Evolutionary conservation across 2,329 filamentous ascomycete species (phyloP).

Genomic region (Passalora sequoiae): DNA sequence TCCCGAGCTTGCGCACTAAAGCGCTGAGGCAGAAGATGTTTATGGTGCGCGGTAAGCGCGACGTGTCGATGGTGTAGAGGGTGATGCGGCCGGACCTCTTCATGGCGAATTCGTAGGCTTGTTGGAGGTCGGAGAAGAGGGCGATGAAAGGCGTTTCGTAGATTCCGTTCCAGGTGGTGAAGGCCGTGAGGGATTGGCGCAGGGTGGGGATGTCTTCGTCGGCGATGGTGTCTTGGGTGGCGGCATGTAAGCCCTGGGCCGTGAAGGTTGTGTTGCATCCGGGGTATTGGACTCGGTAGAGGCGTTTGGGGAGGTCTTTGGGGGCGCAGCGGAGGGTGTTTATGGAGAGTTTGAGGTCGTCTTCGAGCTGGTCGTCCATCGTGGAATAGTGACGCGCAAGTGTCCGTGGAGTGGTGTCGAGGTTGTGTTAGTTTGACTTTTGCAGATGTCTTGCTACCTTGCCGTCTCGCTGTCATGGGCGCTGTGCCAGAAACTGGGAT

Average conservation of each 20-base stretch:
- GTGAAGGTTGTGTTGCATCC: conserved; percentile 2
- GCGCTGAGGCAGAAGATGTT: not conserved
- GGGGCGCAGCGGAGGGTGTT: not conserved
- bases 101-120: conserved; percentile 1
- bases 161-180: not conserved
- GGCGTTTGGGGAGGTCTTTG: not conserved
- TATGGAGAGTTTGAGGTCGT: not conserved
- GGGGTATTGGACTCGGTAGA: conserved; percentile 5
- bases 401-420: not conserved
- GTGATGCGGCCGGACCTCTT: not conserved
- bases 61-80: not conserved
- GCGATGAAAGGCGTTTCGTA: conserved; percentile 2
- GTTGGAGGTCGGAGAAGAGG: conserved; percentile 2
- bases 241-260: conserved; percentile 1
- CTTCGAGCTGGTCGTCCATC: not conserved
- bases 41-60: not conserved
- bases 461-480: too few relatives aligned
- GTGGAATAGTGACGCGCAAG: not conserved
- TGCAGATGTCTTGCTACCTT: not conserved
- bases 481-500: too few relatives aligned
- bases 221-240: not conserved
- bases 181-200: conserved; percentile 1
- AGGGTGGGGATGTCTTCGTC: conserved; percentile 1
- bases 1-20: not conserved
- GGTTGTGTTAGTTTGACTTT: not conserved